Base-by-base conservation (phyloP, 257 asterid genomes). In the Verbascum thapsus region DNA sequence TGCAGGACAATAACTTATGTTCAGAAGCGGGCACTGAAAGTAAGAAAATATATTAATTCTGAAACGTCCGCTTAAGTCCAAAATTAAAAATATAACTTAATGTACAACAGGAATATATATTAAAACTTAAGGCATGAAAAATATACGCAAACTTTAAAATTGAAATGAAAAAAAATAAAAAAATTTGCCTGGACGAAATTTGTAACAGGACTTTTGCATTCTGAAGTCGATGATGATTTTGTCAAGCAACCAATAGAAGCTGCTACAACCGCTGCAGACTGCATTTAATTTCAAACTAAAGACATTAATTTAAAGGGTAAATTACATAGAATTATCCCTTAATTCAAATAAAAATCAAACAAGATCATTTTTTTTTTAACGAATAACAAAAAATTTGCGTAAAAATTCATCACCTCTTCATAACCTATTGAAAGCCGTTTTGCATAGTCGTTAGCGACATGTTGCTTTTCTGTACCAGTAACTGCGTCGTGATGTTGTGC, bases 401-500 rank as follows among this genome's bases (percentile, higher is more conserved):
- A 64, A 68, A 58, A 71, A 53, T 59, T 38, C 37, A n/a, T 59
- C 55, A 90, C 99, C 90, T 94, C 87, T 76, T 84, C 81, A 72
- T 94, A 88, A 69, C 99, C 98, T 39, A 94, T 90, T 7, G 87
- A 75, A 62, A 90, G 90, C 54, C 99, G 86, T 75, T 83, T 90
- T n/a, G 98, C 87, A 66, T 94, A 94, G 83, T 90, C 99, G 78
- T 84, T 37, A 63, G 99, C 96, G 5, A 94, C 98, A 58, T 94
- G 99, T 63, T 94, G 99, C 79, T 94, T 67, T 74, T 80, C 88
- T 3, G 99, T 94, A 69, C 99, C 99, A 58, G 86, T 64, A 70
- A 89, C 97, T 13, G 94, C 99, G 81, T 92, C 99, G 61, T 92
- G 99, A 80, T 92, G 99, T 72, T 92, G 99, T 63, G 87, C 96